A percentile compares a stretch with the other conserved stretches of the same genome.
These are phyloP conservation scores for Fragilariopsis cylindrus DNA, from an alignment of 108 stramenopile genomes.

Conservation along the genomic window DNA sequence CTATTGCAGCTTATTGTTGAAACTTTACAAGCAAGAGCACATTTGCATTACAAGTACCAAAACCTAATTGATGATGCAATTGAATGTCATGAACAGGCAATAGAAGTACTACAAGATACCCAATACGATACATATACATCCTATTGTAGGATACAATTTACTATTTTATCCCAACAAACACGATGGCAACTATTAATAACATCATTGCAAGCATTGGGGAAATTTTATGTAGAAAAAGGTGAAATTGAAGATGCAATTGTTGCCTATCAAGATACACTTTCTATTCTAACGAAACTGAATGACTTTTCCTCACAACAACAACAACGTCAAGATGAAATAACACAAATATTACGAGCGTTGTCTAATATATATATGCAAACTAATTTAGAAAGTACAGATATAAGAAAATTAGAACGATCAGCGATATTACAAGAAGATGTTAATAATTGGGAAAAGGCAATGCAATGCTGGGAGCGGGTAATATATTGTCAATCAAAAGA, in stretches of 20 bases:
- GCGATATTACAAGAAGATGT: constrained; percentile 33
- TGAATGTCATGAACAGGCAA: constrained; percentile 40
- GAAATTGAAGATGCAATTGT: constrained; percentile 38
- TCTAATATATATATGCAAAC: constrained; percentile 23
- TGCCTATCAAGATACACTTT: constrained; percentile 34
- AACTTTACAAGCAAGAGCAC: constrained; percentile 45
- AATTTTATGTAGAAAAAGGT: constrained; percentile 43
- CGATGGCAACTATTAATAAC: constrained; percentile 28
- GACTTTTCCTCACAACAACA: not conserved
- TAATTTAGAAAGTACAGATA: constrained; percentile 6
- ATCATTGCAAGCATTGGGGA: constrained; percentile 34
- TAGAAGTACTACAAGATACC: constrained; percentile 28
- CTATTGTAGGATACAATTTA: constrained; percentile 30
- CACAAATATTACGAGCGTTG: constrained; percentile 24
- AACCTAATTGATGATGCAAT: constrained; percentile 30
- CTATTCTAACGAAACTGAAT: constrained; percentile 9
- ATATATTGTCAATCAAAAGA: constrained; percentile 28
- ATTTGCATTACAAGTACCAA: constrained; percentile 40
- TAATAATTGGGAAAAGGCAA: constrained; percentile 22
- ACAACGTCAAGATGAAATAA: constrained; percentile 30
- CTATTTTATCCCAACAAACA: constrained; percentile 5
- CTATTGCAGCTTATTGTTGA: constrained; percentile 37
- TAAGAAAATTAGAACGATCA: constrained; percentile 21
- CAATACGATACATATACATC: constrained; percentile 8
- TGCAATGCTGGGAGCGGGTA: constrained; percentile 38